A percentile compares a stretch with the other conserved stretches of the same genome.
Conservation (phyloP, 345 rosid genomes). For the Salix udensis region DNA sequence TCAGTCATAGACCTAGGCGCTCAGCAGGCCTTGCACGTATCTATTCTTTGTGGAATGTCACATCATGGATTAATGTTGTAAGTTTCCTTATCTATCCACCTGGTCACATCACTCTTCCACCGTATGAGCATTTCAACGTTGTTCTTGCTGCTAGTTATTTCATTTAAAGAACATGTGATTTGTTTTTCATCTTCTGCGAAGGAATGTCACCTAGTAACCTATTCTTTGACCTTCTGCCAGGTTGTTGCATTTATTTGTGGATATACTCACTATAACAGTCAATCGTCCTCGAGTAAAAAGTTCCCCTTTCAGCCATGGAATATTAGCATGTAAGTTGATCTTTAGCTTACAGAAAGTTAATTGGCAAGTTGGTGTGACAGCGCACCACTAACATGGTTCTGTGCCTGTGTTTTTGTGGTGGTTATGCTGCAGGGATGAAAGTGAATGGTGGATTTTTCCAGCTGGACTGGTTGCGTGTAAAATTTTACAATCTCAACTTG, state of each 20-base stretch:
- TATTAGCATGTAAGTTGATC: constrained; percentile 82
- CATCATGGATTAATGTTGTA: constrained; percentile 85
- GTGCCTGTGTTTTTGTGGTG: background rate
- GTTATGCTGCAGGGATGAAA: constrained; percentile 79
- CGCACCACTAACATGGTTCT: constrained; percentile 3
- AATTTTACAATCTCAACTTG: constrained; percentile 80
- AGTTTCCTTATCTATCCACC: constrained; percentile 29
- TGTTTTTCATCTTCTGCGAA: background rate
- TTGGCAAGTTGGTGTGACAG: background rate
- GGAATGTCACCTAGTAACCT: background rate
- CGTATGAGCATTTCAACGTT: background rate
- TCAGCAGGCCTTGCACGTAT: constrained; percentile 95
- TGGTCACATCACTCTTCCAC: background rate
- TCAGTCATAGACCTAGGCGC: constrained; percentile 96
- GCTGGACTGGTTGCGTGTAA: constrained; percentile 85
- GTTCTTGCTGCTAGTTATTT: background rate
- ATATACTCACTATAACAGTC: constrained; percentile 64
- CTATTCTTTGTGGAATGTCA: constrained; percentile 89
- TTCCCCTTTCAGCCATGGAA: constrained; percentile 88
- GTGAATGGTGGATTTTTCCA: constrained; percentile 99
- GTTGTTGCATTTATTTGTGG: constrained; percentile 88
- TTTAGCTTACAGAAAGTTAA: background rate
- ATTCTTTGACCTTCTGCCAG: constrained; percentile 37
- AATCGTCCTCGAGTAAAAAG: constrained; percentile 59
- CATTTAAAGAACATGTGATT: background rate